Evolutionary conservation across 192 early-diverging fungal species (phyloP).

Genomic region (Backusella australiensis): DNA sequence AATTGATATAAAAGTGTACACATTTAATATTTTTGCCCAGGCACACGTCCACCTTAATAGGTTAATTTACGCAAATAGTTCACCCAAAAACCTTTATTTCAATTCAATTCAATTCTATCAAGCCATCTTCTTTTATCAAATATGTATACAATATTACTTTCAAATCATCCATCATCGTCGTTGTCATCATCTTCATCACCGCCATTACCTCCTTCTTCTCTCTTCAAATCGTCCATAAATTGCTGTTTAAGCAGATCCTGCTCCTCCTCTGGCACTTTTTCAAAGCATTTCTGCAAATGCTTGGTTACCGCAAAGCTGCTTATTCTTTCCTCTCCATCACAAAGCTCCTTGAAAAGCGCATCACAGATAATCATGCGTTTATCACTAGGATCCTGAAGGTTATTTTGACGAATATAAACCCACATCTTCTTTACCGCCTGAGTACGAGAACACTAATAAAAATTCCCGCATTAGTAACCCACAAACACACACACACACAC

Average conservation of each 20-base stretch:
- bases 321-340: conserved; percentile 41
- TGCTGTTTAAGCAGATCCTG: background rate
- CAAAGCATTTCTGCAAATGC: conserved; percentile 13
- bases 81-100: no score
- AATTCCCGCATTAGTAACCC: background rate
- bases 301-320: conserved; percentile 54
- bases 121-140: no score
- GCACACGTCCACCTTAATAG: background rate
- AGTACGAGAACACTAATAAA: conserved; percentile 33
- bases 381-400: conserved; percentile 43
- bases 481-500: background rate
- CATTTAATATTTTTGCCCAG: background rate
- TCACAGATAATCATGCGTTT: conserved; percentile 48
- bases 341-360: conserved; percentile 38
- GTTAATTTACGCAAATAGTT: no score
- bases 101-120: no score
- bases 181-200: background rate
- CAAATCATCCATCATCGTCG: background rate
- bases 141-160: background rate
- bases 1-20: background rate
- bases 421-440: conserved; percentile 57
- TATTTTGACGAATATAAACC: conserved; percentile 50
- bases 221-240: background rate
- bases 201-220: background rate
- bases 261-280: background rate